These are phyloP conservation scores for Gastrolobium villosum DNA, from an alignment of 306 rosid species.

Conservation along the genomic window DNA sequence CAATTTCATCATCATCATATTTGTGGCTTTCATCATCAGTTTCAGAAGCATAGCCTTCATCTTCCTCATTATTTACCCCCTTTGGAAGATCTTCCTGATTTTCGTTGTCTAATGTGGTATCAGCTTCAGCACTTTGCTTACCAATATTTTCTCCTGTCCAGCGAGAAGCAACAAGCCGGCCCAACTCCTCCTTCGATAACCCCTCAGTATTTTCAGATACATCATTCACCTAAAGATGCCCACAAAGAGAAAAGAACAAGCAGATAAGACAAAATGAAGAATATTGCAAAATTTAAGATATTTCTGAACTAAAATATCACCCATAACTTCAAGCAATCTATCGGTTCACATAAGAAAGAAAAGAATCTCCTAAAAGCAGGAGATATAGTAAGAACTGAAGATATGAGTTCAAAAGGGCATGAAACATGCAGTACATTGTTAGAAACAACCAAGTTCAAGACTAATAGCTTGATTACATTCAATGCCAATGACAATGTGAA, in stretches of 20 bases:
- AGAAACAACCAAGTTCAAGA: conserved; percentile 37
- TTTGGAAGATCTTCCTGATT: conserved; percentile 53
- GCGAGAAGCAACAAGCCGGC: conserved; percentile 98
- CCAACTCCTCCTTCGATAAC: conserved; percentile 94
- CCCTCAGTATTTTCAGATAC: conserved; percentile 72
- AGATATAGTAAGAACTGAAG: conserved; percentile 6
- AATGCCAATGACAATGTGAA: background rate
- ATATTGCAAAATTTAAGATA: conserved; percentile 28
- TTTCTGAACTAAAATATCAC: conserved; percentile 25
- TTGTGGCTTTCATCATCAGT: conserved; percentile 72
- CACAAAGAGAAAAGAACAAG: conserved; percentile 42
- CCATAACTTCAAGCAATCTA: conserved; percentile 36
- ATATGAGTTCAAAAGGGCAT: conserved; percentile 18
- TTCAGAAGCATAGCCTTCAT: conserved; percentile 87
- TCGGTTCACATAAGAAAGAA: conserved; percentile 30
- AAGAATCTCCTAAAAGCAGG: conserved; percentile 16
- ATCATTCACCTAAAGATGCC: conserved; percentile 62
- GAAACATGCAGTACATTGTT: conserved; percentile 25
- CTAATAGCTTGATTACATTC: conserved; percentile 17
- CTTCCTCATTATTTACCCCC: conserved; percentile 62
- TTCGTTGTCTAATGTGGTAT: conserved; percentile 55
- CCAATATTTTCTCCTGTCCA: conserved; percentile 89
- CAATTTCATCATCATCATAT: conserved; percentile 72
- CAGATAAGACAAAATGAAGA: conserved; percentile 26
- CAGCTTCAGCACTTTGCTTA: conserved; percentile 59